Evolutionary conservation across 2,329 filamentous ascomycete genomes (phyloP).

Genomic region (Pseudogymnoascus sp.): DNA sequence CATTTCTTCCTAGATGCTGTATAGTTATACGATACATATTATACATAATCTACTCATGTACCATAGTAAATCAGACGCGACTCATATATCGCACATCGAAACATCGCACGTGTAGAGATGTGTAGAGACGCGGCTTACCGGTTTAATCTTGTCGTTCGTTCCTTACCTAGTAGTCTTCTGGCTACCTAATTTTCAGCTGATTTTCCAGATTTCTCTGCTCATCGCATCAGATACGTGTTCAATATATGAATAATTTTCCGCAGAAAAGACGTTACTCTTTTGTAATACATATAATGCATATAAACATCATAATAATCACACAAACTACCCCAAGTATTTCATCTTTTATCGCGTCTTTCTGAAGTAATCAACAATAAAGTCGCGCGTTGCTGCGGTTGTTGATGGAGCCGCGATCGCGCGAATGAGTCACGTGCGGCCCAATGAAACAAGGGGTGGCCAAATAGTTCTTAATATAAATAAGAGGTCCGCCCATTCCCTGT

Average conservation of each 20-base stretch:
- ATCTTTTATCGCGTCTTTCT: neutral
- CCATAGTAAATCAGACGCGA: neutral
- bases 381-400: neutral
- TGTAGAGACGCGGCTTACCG: neutral
- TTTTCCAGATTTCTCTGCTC: neutral
- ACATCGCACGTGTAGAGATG: neutral
- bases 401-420: neutral
- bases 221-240: neutral
- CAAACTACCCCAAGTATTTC: neutral
- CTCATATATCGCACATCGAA: neutral
- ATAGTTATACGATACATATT: no score
- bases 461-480: constrained; percentile 7
- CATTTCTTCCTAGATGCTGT: neutral
- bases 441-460: constrained; percentile 6
- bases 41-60: neutral
- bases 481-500: constrained; percentile 5
- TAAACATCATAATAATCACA: neutral
- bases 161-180: neutral
- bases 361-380: no score
- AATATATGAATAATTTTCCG: neutral
- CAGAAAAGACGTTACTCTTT: neutral
- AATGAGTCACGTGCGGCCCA: neutral
- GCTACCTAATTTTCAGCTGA: constrained; percentile 1
- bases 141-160: neutral
- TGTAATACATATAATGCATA: neutral